phyloP scores from a whole-genome alignment of 108 stramenopile genomes.

The Chaetoceros tenuissimus region DNA sequence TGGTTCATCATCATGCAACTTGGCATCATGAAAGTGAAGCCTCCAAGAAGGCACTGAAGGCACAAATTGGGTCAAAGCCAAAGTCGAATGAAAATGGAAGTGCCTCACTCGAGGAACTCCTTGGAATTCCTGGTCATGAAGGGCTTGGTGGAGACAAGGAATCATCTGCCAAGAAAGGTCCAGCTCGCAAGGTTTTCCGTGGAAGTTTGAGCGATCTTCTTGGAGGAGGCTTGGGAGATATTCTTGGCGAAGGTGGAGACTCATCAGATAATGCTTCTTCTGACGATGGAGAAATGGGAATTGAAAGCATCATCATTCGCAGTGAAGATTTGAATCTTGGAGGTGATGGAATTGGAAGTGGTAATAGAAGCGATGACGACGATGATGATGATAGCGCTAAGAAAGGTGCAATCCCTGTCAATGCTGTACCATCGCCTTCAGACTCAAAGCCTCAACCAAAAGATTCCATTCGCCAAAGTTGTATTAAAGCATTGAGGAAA shows the following conservation, averaged over 20 bases:
- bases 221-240: conserved; percentile 31
- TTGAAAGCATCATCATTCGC: conserved; percentile 11
- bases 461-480: conserved; percentile 37
- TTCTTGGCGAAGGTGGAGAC: conserved; percentile 17
- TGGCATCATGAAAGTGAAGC: conserved; percentile 76
- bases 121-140: conserved; percentile 14
- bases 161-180: conserved; percentile 2
- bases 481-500: conserved; percentile 60
- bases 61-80: conserved; percentile 9
- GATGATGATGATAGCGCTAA: conserved; percentile 24
- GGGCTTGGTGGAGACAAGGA: conserved; percentile 25
- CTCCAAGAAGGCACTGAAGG: conserved; percentile 46
- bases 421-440: conserved; percentile 9
- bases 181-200: conserved; percentile 15
- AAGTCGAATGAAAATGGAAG: conserved; percentile 1
- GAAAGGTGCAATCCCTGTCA: conserved; percentile 26
- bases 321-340: conserved; percentile 1
- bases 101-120: conserved; percentile 20
- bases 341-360: conserved; percentile 10
- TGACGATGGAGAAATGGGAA: background rate
- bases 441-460: conserved; percentile 16
- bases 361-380: conserved; percentile 25
- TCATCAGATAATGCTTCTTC: conserved; percentile 13
- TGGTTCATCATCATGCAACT: conserved; percentile 75
- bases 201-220: conserved; percentile 34